Evolutionary conservation across 2,329 filamentous ascomycete genomes (phyloP).

Genomic region (Beauveria asiatica): DNA sequence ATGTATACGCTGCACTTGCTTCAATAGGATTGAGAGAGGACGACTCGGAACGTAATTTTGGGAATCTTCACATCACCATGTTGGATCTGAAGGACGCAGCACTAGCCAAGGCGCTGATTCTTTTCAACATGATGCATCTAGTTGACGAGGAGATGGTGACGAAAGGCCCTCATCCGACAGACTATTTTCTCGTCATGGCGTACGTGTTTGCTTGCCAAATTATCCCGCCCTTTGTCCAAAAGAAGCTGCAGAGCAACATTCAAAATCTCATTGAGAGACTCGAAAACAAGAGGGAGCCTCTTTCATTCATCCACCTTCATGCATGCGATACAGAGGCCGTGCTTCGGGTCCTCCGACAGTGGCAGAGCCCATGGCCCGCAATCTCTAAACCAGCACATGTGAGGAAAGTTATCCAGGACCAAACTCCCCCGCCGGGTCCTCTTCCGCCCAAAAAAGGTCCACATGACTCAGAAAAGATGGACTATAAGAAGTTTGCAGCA

Average conservation of each 20-base stretch:
- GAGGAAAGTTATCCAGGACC: slow-evolving; percentile 2
- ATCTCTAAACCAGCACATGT: background rate
- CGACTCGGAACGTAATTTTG: background rate
- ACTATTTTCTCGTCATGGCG: slow-evolving; percentile 14
- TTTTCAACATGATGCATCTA: slow-evolving; percentile 12
- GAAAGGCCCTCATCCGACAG: background rate
- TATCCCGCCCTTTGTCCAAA: slow-evolving; percentile 14
- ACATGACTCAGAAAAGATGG: background rate
- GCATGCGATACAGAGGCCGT: slow-evolving; percentile 4
- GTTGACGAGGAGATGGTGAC: slow-evolving; percentile 7
- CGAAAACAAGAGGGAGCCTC: slow-evolving; percentile 7
- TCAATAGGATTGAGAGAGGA: background rate
- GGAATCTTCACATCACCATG: slow-evolving; percentile 16
- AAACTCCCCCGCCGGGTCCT: background rate
- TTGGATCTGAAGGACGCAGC: slow-evolving; percentile 18
- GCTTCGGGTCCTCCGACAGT: slow-evolving; percentile 12
- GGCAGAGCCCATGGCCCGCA: background rate
- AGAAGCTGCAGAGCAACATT: slow-evolving; percentile 15
- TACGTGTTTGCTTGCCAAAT: slow-evolving; percentile 16
- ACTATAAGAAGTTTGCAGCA: background rate
- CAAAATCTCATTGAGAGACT: slow-evolving; percentile 12
- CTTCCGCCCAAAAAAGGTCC: background rate
- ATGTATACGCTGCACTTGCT: slow-evolving; percentile 16
- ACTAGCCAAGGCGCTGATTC: slow-evolving; percentile 17
- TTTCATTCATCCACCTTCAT: background rate